These are phyloP conservation scores for Vitis rotundifolia DNA, from an alignment of 164 flowering plant genomes.

Conservation along the genomic window DNA sequence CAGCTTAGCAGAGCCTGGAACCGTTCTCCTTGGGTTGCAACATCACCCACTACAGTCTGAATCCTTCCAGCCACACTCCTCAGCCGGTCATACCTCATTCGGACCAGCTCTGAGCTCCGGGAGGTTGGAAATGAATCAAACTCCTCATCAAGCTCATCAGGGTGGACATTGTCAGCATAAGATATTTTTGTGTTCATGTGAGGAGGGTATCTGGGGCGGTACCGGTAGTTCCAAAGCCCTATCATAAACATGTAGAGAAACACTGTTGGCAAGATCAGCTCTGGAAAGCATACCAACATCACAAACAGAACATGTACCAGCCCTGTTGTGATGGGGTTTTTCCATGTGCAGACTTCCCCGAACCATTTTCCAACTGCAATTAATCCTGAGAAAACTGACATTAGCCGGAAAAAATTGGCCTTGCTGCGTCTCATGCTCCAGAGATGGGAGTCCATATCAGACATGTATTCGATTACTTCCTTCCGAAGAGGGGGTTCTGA, in stretches of 20 bases:
- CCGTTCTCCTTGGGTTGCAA: conserved; percentile 66
- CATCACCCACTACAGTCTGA: conserved; percentile 63
- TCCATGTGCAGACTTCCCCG: conserved; percentile 61
- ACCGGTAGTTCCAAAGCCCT: conserved; percentile 55
- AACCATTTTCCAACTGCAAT: conserved; percentile 52
- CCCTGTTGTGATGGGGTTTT: conserved; percentile 44
- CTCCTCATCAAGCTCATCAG: conserved; percentile 70
- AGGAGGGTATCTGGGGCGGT: conserved; percentile 52
- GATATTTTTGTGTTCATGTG: conserved; percentile 64
- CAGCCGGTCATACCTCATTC: conserved; percentile 56
- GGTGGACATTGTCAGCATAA: conserved; percentile 39
- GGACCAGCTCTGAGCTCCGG: conserved; percentile 37
- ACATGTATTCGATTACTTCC: conserved; percentile 67
- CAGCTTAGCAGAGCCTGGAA: conserved; percentile 56
- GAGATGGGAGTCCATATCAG: conserved; percentile 53
- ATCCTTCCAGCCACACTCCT: conserved; percentile 58
- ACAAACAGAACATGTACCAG: conserved; percentile 51
- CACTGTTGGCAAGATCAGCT: conserved; percentile 56
- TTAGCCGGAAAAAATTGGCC: conserved; percentile 57
- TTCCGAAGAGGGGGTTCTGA: conserved; percentile 67
- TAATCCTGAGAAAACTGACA: conserved; percentile 44
- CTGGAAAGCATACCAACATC: conserved; percentile 57
- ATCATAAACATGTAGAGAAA: conserved; percentile 59
- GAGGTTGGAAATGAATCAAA: conserved; percentile 58
- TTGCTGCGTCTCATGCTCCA: conserved; percentile 82